These are phyloP conservation scores for Malassezia sp. DNA, from an alignment of 1,284 basidiomycete genomes.

Conservation along the genomic window DNA sequence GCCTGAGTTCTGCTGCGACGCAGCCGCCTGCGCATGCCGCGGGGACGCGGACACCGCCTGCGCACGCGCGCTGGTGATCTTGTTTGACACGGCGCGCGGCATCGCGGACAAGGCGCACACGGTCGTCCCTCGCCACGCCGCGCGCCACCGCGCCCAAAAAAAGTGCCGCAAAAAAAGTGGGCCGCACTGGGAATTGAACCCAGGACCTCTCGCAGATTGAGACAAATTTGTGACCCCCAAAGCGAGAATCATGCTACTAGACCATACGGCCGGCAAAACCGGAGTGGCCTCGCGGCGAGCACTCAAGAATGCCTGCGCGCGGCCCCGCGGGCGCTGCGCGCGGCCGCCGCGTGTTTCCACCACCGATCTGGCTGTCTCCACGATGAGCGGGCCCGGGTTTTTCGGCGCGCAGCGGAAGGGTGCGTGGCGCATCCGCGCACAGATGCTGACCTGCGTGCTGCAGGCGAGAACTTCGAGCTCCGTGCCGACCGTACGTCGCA, in stretches of 20 bases:
- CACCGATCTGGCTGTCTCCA: slow-evolving; percentile 1
- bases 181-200: slow-evolving; percentile 23
- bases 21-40: slow-evolving; percentile 45
- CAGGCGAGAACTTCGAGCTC: slow-evolving; percentile 40
- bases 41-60: slow-evolving; percentile 52
- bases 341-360: not conserved
- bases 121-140: no score
- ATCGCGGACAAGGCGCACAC: slow-evolving; percentile 49
- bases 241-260: slow-evolving; percentile 22
- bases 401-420: slow-evolving; percentile 46
- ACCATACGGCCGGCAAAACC: slow-evolving; percentile 17
- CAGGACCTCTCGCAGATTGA: slow-evolving; percentile 20
- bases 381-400: slow-evolving; percentile 44
- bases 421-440: slow-evolving; percentile 2
- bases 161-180: slow-evolving; percentile 9
- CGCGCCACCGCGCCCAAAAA: not conserved
- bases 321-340: not conserved
- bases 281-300: not conserved
- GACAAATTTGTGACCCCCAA: slow-evolving; percentile 14
- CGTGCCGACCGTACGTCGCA: slow-evolving; percentile 24
- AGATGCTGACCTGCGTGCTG: no score
- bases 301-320: not conserved
- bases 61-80: slow-evolving; percentile 63
- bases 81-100: slow-evolving; percentile 80
- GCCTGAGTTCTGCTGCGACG: slow-evolving; percentile 26